Base-by-base conservation (phyloP, 1,284 basidiomycete genomes). In the Fomitopsis pinicola region DNA sequence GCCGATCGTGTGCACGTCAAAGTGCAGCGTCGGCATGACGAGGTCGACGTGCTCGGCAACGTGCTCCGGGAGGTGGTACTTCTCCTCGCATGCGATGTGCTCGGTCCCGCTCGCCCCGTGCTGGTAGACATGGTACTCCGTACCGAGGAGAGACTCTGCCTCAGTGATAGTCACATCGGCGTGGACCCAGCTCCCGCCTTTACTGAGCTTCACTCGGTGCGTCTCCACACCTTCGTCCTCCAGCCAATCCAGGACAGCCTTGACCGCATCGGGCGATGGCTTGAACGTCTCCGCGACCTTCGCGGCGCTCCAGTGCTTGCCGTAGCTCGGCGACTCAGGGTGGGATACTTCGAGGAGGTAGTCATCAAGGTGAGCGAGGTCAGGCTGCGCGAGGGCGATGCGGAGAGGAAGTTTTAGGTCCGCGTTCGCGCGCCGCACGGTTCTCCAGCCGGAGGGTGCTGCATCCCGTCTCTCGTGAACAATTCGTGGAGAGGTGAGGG, bases 1-100 rank as follows among this genome's bases (percentile, higher is more conserved):
- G 38, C 56, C 12, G 50, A 28, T 26, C 52, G 36, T 60, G 7
- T 72, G 60, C 35, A 70, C 63, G 59, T 75, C 71, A 62, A 82
- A 82, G 65, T 82, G 78, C 26, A 82, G 71, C 2, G 80, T 75
- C 2, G 81, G 81, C 1, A 73, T 73, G 52, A 82, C 74, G 46
- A 82, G 63, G 38, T 81, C 80, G 62, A 82, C 68, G 62, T 81
- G 78, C 6, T 73, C 67, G 14, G 72, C 64, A 44, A 82, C 66
- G 58, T 78, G 73, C 14, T 66, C 67, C 1, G 81, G 81, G 8
- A 82, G 72, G 45, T 77, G 72, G 62, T 82, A 82, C 19, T 66
- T 45, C 19, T 54, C 68, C 30, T 75, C 69, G 66, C 78, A 78
- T 9, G 75, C 78, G 76, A 59, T 28, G 45, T 62, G 64, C 54